Conservation (phyloP, 2,329 filamentous ascomycete genomes). For the Cercospora beticola region DNA sequence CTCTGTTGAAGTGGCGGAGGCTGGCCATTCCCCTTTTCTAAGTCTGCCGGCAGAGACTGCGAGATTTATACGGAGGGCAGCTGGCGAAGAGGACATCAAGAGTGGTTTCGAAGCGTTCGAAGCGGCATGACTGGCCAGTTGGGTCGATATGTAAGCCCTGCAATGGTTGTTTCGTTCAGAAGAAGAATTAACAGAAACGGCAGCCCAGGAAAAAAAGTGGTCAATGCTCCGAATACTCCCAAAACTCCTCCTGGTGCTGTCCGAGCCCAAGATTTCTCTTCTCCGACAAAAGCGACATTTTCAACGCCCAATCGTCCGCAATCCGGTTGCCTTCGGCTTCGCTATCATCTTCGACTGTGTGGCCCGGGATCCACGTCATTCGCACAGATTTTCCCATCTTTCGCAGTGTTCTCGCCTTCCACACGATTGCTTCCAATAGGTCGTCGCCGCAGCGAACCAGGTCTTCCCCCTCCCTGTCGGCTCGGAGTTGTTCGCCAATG, state of each 20-base stretch:
- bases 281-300: neutral
- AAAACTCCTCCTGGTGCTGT: neutral
- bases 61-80: constrained; percentile 14
- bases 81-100: constrained; percentile 10
- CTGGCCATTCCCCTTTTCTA: constrained; percentile 21
- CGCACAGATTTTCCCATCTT: neutral
- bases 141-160: neutral
- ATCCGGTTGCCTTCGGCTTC: neutral
- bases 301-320: neutral
- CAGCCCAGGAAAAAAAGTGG: too few species aligned
- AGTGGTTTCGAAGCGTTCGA: constrained; percentile 9
- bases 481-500: neutral
- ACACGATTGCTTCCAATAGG: neutral
- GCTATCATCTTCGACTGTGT: neutral
- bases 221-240: neutral
- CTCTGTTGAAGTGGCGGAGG: constrained; percentile 11
- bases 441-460: neutral
- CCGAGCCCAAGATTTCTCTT: neutral
- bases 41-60: constrained; percentile 13
- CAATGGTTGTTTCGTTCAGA: too few species aligned
- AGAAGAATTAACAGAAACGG: too few species aligned
- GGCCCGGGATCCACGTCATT: neutral
- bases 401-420: neutral
- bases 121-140: neutral
- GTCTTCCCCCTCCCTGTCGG: neutral